phyloP scores from a whole-genome alignment of 495 filamentous ascomycete species.

The Aspergillus baeticus region DNA sequence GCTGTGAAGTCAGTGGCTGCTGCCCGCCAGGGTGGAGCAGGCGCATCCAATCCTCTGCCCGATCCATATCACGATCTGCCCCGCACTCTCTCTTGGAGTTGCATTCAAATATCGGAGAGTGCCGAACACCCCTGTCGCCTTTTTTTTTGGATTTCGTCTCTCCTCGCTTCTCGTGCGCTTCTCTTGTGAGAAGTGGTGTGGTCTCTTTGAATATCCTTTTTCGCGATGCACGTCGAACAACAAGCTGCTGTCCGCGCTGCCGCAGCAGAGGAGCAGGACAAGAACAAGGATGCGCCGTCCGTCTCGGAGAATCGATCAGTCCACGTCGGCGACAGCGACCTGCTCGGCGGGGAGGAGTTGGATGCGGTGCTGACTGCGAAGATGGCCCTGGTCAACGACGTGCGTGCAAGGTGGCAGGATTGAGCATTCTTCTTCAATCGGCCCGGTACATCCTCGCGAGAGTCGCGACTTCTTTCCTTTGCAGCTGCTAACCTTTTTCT shows the following conservation, averaged over 20 bases:
- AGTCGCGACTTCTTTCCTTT: background rate
- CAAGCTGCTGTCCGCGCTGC: background rate
- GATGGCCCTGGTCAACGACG: slow-evolving; percentile 70
- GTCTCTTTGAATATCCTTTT: no score
- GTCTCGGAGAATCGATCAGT: background rate
- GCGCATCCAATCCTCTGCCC: no score
- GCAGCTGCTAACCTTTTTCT: background rate
- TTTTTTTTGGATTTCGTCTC: no score
- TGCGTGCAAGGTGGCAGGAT: slow-evolving; percentile 31
- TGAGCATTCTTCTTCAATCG: background rate
- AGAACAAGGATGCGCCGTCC: background rate
- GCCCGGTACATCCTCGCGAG: background rate
- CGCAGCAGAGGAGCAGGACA: background rate
- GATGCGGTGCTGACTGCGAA: slow-evolving; percentile 67
- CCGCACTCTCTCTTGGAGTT: no score
- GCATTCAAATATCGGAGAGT: no score
- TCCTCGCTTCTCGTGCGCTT: no score
- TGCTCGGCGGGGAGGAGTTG: slow-evolving; percentile 46
- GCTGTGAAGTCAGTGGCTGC: no score
- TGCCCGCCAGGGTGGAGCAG: no score
- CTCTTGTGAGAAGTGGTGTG: no score
- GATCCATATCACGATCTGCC: no score
- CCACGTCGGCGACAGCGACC: slow-evolving; percentile 44
- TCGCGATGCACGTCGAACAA: slow-evolving; percentile 3
- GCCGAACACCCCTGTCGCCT: no score